These are phyloP conservation scores for Coemansia sp. DNA, from an alignment of 192 early-diverging fungal species.

Conservation along the genomic window DNA sequence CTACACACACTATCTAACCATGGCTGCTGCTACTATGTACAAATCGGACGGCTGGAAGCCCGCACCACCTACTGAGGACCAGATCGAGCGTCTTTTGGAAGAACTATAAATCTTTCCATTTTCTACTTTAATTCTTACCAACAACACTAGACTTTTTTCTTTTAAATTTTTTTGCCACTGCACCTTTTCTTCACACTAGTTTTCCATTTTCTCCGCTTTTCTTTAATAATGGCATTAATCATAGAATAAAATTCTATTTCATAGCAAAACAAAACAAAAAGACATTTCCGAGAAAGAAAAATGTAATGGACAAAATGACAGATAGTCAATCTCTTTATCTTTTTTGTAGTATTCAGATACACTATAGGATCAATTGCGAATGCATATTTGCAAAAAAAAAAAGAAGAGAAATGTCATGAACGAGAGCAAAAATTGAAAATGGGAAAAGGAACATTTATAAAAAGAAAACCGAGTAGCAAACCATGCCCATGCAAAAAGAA, in stretches of 20 bases:
- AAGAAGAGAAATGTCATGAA: too few relatives aligned
- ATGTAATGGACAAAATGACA: too few relatives aligned
- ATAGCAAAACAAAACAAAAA: not conserved
- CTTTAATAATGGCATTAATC: too few relatives aligned
- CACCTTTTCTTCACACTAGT: not conserved
- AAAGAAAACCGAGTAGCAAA: not conserved
- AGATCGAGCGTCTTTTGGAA: constrained; percentile 20
- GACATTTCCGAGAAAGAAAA: not conserved
- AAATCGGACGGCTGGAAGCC: constrained; percentile 13
- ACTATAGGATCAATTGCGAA: too few relatives aligned
- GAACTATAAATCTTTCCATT: constrained; percentile 3
- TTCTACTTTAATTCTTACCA: not conserved
- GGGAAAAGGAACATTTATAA: constrained; percentile 1
- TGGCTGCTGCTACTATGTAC: not conserved
- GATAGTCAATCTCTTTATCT: too few relatives aligned
- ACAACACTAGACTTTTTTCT: constrained; percentile 3
- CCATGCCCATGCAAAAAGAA: not conserved
- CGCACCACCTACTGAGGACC: constrained; percentile 18
- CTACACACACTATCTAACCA: not conserved
- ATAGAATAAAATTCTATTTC: not conserved
- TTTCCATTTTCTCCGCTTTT: too few relatives aligned
- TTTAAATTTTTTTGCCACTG: not conserved
- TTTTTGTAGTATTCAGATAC: too few relatives aligned
- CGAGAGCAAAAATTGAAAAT: not conserved
- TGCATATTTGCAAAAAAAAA: too few relatives aligned